Evolutionary conservation across 768 basidiomycete species (phyloP), one percentile per base, ranked within the genome.

Genomic region (Trametes cubensis): DNA sequence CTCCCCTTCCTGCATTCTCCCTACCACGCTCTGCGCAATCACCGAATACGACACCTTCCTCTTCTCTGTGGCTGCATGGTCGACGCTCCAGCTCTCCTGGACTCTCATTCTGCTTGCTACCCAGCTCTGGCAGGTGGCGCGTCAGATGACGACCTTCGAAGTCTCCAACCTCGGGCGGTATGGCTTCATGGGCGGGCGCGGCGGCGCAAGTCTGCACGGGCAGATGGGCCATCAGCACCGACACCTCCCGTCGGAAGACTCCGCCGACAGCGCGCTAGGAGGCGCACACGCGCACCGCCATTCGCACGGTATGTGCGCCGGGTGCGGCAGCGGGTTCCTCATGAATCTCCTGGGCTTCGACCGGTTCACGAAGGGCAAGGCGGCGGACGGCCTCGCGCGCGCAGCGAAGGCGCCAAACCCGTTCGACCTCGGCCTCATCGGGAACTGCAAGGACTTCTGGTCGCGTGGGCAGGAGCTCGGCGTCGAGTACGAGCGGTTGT

Each of bases 371-470:
- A 88, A 89, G 56, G 94, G 94, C 23, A 88, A 87, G 65, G 95
- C 94, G 0, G 89, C 90, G 8, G 87, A 92, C 67, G 95, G 95
- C 23, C 86, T 98, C 58, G 84, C 87, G 50, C 80, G 87, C 25
- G 88, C 92, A 1, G 79, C 85, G 6, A 87, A 83, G 58, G 88
- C 90, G 40, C 81, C 84, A 55, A 98, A 98, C 75, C 97, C 96
- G 42, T 99, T 98, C 73, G 94, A 97, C 75, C 68, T 91, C 21
- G 95, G 95, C 2, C 48, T 89, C 17, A 75, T 83, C 20, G 79
- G 80, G 59, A 95, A 95, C 71, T 95, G 94, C 73, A 85, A 83
- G 69, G 96, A 99, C 78, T 98, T 99, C 75, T 99, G 96, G 96
- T 85, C 86, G 51, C 83, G 83, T 58, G 93, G 95, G 23, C 80